Conservation (phyloP, 345 rosid species). For the Acer negundo region DNA sequence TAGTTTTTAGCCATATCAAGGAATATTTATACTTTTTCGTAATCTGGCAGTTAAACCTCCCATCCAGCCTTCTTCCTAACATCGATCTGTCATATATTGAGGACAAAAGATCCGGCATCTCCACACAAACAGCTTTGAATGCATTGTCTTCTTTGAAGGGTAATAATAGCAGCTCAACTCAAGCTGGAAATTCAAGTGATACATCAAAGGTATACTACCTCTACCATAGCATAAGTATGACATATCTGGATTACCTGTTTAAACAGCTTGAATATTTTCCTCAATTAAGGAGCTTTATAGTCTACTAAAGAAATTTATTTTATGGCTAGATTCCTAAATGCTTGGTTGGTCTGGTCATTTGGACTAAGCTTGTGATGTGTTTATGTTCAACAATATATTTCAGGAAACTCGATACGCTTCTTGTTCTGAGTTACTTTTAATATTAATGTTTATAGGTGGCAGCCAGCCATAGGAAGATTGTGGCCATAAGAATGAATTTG, state of each 20-base stretch:
- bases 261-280: no score
- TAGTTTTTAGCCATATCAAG: conserved; percentile 4
- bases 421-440: background rate
- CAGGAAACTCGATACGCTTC: background rate
- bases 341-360: background rate
- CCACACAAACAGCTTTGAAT: conserved; percentile 45
- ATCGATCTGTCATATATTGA: conserved; percentile 48
- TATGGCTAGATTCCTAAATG: conserved; percentile 3
- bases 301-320: background rate
- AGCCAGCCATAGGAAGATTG: background rate
- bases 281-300: no score
- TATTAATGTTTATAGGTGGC: background rate
- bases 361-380: background rate
- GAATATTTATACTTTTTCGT: conserved; percentile 17
- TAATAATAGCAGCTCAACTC: conserved; percentile 33
- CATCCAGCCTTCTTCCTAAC: conserved; percentile 52
- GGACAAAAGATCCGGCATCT: conserved; percentile 37
- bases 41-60: conserved; percentile 61
- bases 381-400: background rate
- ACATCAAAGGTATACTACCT: conserved; percentile 54
- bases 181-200: conserved; percentile 28
- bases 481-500: background rate
- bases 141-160: conserved; percentile 39
- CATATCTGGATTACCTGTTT: background rate
- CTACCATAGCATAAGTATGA: conserved; percentile 13